phyloP scores from a whole-genome alignment of 1,284 basidiomycete species.

The Puccinia novopanici region DNA sequence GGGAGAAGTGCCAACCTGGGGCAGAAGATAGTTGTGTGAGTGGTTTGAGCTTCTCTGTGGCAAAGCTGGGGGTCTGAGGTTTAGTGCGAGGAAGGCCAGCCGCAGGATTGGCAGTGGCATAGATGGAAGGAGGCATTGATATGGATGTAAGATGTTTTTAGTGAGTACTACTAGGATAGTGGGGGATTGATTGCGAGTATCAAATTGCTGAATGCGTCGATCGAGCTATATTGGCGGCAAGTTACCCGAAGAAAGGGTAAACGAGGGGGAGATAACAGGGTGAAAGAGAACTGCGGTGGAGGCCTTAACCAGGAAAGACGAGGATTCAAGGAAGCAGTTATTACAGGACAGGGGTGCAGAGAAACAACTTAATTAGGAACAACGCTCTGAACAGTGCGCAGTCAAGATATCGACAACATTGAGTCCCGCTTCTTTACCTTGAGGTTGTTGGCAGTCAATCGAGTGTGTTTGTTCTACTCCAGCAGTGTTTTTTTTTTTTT shows the following conservation, averaged over 20 bases:
- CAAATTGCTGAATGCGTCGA: neutral
- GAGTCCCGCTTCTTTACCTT: too few species aligned
- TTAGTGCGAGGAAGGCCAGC: neutral
- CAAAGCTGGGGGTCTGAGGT: constrained; percentile 25
- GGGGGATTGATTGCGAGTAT: neutral
- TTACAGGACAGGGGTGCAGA: too few species aligned
- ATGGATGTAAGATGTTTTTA: neutral
- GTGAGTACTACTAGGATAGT: neutral
- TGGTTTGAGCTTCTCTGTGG: constrained; percentile 30
- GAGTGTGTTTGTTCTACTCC: too few species aligned
- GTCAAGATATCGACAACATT: too few species aligned
- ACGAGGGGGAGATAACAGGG: neutral
- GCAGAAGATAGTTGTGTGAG: constrained; percentile 37
- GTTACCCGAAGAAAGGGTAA: too few species aligned
- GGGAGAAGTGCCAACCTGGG: constrained; percentile 20
- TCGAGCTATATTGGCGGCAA: neutral
- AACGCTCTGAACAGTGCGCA: too few species aligned
- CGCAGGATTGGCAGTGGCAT: neutral
- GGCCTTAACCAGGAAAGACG: too few species aligned
- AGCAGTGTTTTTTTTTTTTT: too few species aligned
- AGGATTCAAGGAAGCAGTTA: too few species aligned
- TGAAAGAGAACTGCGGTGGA: too few species aligned
- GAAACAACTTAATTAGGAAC: too few species aligned
- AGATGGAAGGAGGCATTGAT: constrained; percentile 4
- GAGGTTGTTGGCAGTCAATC: too few species aligned